Evolutionary conservation across 169 alveolate species (phyloP), one percentile per base, ranked within the genome.

Genomic region (Haemoproteus tartakovskyi): DNA sequence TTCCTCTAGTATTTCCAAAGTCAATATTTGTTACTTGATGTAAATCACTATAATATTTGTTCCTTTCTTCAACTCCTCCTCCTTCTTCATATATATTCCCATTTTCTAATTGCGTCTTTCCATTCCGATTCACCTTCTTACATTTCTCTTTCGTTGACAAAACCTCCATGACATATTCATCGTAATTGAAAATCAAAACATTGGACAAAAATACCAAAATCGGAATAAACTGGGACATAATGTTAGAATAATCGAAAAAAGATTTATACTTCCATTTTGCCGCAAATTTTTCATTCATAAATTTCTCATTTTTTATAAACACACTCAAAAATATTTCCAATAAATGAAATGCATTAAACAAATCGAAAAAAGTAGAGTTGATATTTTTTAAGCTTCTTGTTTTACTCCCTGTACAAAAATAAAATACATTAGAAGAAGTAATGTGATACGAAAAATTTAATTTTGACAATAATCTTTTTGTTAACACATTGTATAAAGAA

Each of bases 391-490:
- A 57, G 33, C 54, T 30, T 57, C 84, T 45, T 12, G 19, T 45
- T 74, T 74, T 74, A 30, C 84, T 74, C 4, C 84, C 84, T 36
- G 84, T 74, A 74, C 84, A 74, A 29, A 74, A 74, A 74, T 74
- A 74, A 45, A 43, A 74, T 62, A 74, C 45, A 43, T 74, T 74
- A 18, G 84, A 74, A 1, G 84, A 74, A n/a, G n/a, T n/a, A 26
- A 74, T 78, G 38, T 74, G 84, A 38, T 74, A 74, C 8, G 84
- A 74, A 5, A 21, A 74, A 57, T 74, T 74, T 41, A 74, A 19
- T 36, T 74, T 74, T 2, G 84, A 54, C 50, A 74, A 74, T 38
- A 74, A 50, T 4, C 84, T 54, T 26, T 74, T 74, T 12, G 78
- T 74, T 21, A 74, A 74, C 27, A 74, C 59, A 33, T 74, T 74